Percentiles rank a stretch among this genome's conserved stretches.
These are phyloP conservation scores for Helianthus annuus DNA, from an alignment of 129 eudicot species.

Conservation along the genomic window DNA sequence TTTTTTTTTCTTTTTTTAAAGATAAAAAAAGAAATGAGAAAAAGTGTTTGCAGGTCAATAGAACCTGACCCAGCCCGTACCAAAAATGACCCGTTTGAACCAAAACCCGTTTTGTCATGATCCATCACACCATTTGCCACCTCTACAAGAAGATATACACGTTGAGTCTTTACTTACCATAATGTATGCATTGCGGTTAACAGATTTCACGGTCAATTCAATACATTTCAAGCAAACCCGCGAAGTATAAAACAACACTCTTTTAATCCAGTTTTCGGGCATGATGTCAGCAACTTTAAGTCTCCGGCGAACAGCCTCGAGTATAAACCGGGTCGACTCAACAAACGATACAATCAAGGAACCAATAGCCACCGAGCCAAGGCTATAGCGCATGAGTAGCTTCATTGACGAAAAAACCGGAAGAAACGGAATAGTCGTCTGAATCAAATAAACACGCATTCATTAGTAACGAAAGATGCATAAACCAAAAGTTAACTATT, in stretches of 20 bases:
- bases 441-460: conserved; percentile 29
- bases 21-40: too few species aligned
- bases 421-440: conserved; percentile 84
- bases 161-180: conserved; percentile 54
- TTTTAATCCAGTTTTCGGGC: conserved; percentile 68
- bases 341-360: conserved; percentile 76
- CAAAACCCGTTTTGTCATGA: neutral
- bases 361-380: conserved; percentile 89
- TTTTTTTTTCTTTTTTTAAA: too few species aligned
- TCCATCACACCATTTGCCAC: neutral
- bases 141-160: neutral
- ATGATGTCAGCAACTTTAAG: conserved; percentile 66
- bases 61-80: neutral
- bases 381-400: conserved; percentile 73
- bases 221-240: conserved; percentile 53
- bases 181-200: conserved; percentile 91
- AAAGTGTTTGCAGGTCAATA: neutral
- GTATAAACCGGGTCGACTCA: conserved; percentile 81
- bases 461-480: conserved; percentile 16
- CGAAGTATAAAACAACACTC: conserved; percentile 55
- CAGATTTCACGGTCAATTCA: conserved; percentile 80
- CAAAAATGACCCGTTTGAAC: neutral
- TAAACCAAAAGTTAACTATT: neutral
- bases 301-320: conserved; percentile 75
- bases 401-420: conserved; percentile 95